Conservation (phyloP, 2,329 filamentous ascomycete genomes). For the Reticulascus tulasneorum region DNA sequence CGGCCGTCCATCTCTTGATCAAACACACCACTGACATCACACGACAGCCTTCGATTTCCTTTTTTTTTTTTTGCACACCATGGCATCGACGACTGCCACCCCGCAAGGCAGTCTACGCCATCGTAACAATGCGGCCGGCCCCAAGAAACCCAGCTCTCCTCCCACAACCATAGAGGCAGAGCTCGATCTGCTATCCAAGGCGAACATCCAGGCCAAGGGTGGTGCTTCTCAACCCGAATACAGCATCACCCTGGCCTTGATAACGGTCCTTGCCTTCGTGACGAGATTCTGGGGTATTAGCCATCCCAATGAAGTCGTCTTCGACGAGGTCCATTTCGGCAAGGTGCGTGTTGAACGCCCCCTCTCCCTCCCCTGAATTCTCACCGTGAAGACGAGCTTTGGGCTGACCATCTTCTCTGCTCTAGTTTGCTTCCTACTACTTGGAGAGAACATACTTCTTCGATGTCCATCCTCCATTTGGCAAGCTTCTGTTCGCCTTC, state of each 20-base stretch:
- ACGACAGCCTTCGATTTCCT: slow-evolving; percentile 5
- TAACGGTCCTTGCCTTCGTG: slow-evolving; percentile 80
- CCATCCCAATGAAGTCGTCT: slow-evolving; percentile 94
- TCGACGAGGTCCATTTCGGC: slow-evolving; percentile 98
- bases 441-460: slow-evolving; percentile 98
- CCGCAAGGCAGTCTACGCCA: slow-evolving; percentile 58
- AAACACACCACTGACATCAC: slow-evolving; percentile 1
- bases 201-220: slow-evolving; percentile 30
- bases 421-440: slow-evolving; percentile 74
- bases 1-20: background rate
- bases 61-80: slow-evolving; percentile 24
- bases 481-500: slow-evolving; percentile 94
- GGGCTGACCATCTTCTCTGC: slow-evolving; percentile 13
- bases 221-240: slow-evolving; percentile 73
- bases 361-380: background rate
- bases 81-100: slow-evolving; percentile 36
- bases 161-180: slow-evolving; percentile 39
- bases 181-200: slow-evolving; percentile 46
- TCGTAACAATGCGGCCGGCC: slow-evolving; percentile 41
- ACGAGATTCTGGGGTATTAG: slow-evolving; percentile 96
- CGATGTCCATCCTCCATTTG: slow-evolving; percentile 97
- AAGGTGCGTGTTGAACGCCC: slow-evolving; percentile 63
- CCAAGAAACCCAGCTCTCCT: slow-evolving; percentile 43
- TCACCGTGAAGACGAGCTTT: background rate
- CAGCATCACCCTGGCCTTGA: slow-evolving; percentile 69